Conservation (phyloP, 148 eudicot species). For the Cornus controversa region DNA sequence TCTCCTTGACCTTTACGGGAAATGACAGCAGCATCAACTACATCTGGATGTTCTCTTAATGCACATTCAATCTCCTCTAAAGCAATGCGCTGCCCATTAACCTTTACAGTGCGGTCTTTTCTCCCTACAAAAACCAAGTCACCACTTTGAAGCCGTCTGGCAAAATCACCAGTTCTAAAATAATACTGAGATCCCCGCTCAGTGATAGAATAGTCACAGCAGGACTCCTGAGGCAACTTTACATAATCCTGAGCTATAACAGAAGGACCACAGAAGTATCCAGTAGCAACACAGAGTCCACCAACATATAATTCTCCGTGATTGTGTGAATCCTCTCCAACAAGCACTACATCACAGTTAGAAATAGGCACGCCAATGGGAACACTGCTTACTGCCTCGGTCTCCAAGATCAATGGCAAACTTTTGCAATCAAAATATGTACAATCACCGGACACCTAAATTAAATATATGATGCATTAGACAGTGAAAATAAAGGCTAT, state of each 20-base stretch:
- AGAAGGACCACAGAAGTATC: slow-evolving; percentile 47
- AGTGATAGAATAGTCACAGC: slow-evolving; percentile 16
- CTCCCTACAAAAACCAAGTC: slow-evolving; percentile 78
- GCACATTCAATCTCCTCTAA: slow-evolving; percentile 79
- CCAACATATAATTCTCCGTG: slow-evolving; percentile 80
- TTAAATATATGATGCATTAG: slow-evolving; percentile 16
- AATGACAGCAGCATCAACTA: slow-evolving; percentile 75
- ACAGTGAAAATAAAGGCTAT: background rate
- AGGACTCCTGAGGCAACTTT: slow-evolving; percentile 33
- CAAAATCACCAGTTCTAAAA: slow-evolving; percentile 86
- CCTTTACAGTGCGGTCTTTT: slow-evolving; percentile 73
- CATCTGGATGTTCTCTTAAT: slow-evolving; percentile 54
- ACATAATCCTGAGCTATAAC: slow-evolving; percentile 35
- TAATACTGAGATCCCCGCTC: slow-evolving; percentile 28
- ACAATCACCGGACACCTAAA: slow-evolving; percentile 83
- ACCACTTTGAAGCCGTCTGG: slow-evolving; percentile 60
- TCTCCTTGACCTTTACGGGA: slow-evolving; percentile 39
- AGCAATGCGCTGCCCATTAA: slow-evolving; percentile 85
- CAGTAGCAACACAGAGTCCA: slow-evolving; percentile 70
- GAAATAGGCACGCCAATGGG: slow-evolving; percentile 80
- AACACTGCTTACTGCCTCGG: slow-evolving; percentile 55
- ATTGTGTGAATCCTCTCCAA: slow-evolving; percentile 45
- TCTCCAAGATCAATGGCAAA: slow-evolving; percentile 50
- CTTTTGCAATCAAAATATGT: slow-evolving; percentile 82
- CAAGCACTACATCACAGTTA: slow-evolving; percentile 62